Percentiles rank a stretch among this genome's conserved stretches.
phyloP scores from a whole-genome alignment of 768 basidiomycete genomes.

The Infundibulicybe gibba region DNA sequence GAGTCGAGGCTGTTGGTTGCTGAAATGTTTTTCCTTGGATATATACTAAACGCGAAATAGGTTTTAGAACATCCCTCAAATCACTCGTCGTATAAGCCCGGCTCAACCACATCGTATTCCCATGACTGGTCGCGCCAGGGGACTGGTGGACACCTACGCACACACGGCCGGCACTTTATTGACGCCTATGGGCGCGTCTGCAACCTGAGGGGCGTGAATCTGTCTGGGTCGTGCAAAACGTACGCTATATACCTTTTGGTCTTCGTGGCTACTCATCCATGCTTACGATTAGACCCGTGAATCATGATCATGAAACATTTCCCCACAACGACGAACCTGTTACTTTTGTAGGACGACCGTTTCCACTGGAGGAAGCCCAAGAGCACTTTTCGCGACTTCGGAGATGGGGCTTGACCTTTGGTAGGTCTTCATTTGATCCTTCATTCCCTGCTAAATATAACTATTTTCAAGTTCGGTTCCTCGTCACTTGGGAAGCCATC shows the following conservation, averaged over 20 bases:
- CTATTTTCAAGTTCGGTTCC: constrained; percentile 66
- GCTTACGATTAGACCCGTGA: constrained; percentile 47
- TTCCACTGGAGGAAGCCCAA: constrained; percentile 84
- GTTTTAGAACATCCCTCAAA: constrained; percentile 41
- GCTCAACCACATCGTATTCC: constrained; percentile 50
- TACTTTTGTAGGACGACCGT: constrained; percentile 89
- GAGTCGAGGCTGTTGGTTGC: too few relatives aligned
- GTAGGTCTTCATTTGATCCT: constrained; percentile 39
- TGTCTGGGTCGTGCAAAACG: constrained; percentile 84
- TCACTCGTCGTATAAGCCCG: constrained; percentile 38
- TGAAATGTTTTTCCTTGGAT: too few relatives aligned
- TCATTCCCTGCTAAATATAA: neutral
- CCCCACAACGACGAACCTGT: constrained; percentile 61
- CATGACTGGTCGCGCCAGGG: constrained; percentile 67
- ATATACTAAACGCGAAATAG: too few relatives aligned
- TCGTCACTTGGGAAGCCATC: constrained; percentile 96
- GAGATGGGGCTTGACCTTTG: constrained; percentile 85
- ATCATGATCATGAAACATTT: constrained; percentile 66
- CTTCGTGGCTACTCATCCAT: constrained; percentile 7
- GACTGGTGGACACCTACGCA: constrained; percentile 52
- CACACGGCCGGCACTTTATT: constrained; percentile 77
- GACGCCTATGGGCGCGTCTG: constrained; percentile 81
- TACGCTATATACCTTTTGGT: constrained; percentile 28
- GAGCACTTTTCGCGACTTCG: constrained; percentile 78
- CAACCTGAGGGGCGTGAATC: constrained; percentile 78